Evolutionary conservation across 1,284 basidiomycete genomes (phyloP).

Genomic region (Malassezia cuniculi): DNA sequence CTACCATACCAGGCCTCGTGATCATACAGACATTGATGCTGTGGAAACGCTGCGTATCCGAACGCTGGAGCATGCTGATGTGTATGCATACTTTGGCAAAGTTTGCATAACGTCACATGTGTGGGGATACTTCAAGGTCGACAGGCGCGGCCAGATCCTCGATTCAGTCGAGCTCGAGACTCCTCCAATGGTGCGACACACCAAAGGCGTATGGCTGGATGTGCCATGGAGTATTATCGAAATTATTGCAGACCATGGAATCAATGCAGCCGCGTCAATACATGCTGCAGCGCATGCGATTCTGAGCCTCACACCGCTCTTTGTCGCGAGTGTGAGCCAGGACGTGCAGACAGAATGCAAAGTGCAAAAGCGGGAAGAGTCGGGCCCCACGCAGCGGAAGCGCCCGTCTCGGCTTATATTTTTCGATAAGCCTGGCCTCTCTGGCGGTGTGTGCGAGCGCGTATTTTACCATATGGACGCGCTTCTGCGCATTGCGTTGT

Average conservation of each 20-base stretch:
- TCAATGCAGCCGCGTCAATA: conserved; percentile 63
- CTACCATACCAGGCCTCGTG: conserved; percentile 59
- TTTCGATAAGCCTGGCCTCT: conserved; percentile 62
- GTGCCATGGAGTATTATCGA: conserved; percentile 55
- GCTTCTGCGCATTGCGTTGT: conserved; percentile 56
- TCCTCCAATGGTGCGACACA: conserved; percentile 62
- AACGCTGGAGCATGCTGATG: conserved; percentile 54
- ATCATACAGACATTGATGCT: conserved; percentile 60
- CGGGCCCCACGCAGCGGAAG: conserved; percentile 54
- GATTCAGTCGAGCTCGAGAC: conserved; percentile 69
- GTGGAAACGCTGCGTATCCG: conserved; percentile 64
- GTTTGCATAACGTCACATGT: conserved; percentile 58
- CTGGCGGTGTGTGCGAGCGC: conserved; percentile 60
- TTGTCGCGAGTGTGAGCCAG: conserved; percentile 53
- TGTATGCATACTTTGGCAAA: conserved; percentile 60
- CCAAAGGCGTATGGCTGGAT: conserved; percentile 74
- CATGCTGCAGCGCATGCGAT: conserved; percentile 75
- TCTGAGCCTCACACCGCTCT: conserved; percentile 56
- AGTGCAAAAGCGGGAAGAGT: conserved; percentile 56
- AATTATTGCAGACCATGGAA: conserved; percentile 51
- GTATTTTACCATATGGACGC: conserved; percentile 68
- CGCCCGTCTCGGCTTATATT: conserved; percentile 73
- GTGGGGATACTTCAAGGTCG: conserved; percentile 50
- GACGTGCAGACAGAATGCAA: conserved; percentile 81
- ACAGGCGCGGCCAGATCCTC: conserved; percentile 52